phyloP scores from a whole-genome alignment of 2,329 filamentous ascomycete genomes.

The Aspergillus sergii region DNA sequence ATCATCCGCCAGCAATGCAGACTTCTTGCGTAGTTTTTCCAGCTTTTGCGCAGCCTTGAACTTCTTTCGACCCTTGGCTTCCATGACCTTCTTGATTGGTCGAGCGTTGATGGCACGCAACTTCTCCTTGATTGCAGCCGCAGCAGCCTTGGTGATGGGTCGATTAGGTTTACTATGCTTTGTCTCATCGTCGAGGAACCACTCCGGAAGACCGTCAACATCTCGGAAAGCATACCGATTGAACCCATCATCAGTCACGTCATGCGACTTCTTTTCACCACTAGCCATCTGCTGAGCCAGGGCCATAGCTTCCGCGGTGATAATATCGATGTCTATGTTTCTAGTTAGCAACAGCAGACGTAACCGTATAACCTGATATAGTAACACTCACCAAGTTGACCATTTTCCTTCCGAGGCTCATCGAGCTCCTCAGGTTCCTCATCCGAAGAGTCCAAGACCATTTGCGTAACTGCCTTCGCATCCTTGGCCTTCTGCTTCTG shows the following conservation, averaged over 20 bases:
- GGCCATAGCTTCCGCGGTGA: conserved; percentile 99
- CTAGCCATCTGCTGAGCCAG: conserved; percentile 89
- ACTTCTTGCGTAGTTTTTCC: conserved; percentile 97
- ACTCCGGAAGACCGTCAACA: conserved; percentile 87
- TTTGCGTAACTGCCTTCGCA: conserved; percentile 27
- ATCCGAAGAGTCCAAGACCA: conserved; percentile 36
- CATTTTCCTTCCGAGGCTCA: conserved; percentile 45
- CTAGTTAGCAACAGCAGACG: conserved; percentile 21
- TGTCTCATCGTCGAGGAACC: conserved; percentile 93
- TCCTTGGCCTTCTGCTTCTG: conserved; percentile 29
- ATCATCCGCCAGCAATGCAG: conserved; percentile 82
- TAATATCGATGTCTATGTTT: conserved; percentile 83
- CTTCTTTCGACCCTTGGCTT: conserved; percentile 96
- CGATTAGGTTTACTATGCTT: conserved; percentile 81
- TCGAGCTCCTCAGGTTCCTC: conserved; percentile 37
- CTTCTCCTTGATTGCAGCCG: conserved; percentile 92
- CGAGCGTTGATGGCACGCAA: conserved; percentile 87
- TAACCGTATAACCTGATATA: neutral
- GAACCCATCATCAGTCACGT: conserved; percentile 87
- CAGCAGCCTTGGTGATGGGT: conserved; percentile 89
- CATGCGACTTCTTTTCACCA: conserved; percentile 75
- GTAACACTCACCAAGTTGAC: conserved; percentile 46
- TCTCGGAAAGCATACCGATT: conserved; percentile 93
- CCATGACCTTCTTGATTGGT: conserved; percentile 98
- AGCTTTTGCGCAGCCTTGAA: conserved; percentile 87